A percentile compares a stretch with the other conserved stretches of the same genome.
These are phyloP conservation scores for Styphnolobium japonicum DNA, from an alignment of 306 rosid species.

Conservation along the genomic window DNA sequence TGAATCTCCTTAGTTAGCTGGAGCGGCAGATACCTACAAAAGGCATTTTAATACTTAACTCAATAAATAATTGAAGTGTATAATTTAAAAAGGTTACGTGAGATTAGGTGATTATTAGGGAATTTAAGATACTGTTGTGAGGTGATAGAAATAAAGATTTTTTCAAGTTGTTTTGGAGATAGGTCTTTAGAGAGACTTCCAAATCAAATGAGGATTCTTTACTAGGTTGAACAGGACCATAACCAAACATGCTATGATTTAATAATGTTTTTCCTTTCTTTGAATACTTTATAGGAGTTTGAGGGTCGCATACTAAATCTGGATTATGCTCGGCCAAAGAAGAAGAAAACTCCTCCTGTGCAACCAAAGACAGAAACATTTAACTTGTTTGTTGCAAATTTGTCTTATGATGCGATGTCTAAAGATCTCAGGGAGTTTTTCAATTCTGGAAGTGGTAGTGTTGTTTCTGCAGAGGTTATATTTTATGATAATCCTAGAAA, in stretches of 20 bases:
- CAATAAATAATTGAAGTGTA: no score
- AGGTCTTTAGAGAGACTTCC: no score
- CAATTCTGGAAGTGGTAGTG: slow-evolving; percentile 47
- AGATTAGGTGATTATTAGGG: no score
- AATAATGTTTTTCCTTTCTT: not conserved
- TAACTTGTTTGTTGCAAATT: slow-evolving; percentile 82
- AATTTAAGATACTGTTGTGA: no score
- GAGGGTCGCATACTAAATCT: slow-evolving; percentile 69
- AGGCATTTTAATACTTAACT: no score
- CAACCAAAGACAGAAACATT: slow-evolving; percentile 57
- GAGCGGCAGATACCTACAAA: no score
- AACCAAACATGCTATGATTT: not conserved
- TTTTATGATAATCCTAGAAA: slow-evolving; percentile 67
- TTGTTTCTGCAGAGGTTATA: slow-evolving; percentile 66
- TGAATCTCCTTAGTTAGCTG: no score
- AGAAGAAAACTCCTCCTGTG: slow-evolving; percentile 44
- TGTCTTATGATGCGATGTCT: slow-evolving; percentile 64
- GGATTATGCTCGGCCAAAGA: slow-evolving; percentile 58
- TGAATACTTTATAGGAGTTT: slow-evolving; percentile 47
- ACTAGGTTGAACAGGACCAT: no score
- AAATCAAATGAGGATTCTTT: no score
- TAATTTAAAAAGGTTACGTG: no score
- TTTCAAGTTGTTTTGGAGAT: no score
- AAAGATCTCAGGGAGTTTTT: slow-evolving; percentile 80
- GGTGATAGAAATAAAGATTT: no score